Evolutionary conservation across 2,329 filamentous ascomycete genomes (phyloP), one percentile per base, ranked within the genome.

Genomic region (Diaporthe capsici): DNA sequence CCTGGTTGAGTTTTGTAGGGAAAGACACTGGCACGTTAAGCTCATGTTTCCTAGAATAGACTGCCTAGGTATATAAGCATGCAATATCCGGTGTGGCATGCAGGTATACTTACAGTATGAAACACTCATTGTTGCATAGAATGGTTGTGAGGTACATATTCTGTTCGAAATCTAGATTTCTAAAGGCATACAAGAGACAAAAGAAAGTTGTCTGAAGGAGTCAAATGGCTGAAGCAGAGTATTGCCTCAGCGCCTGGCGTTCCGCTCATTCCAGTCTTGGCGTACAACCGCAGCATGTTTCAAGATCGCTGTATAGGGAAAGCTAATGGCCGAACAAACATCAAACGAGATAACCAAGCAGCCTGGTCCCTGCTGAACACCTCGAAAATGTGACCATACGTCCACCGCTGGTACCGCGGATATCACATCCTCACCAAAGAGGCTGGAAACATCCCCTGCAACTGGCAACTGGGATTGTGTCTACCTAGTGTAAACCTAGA

Each of bases 171-270:
- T 25, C 0, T 44, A 42, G 58, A 25, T 17, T 42, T 44, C 37
- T 9, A 17, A 44, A 44, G 13, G 37, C 60, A 63, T 63, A 7
- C 60, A 44, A 7, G 1, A 42, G 39, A 20, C 12, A 28, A 22
- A 44, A 31, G 60, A 63, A 7, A 63, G 60, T 63, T 63, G 60
- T 63, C 37, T 44, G 60, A 63, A 63, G 60, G 37, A 44, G 58
- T 63, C 37, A 44, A 20, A 63, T 13, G 28, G n/a, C 37, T 42
- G 13, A 44, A 8, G 60, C 39, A 44, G n/a, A n/a, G 9, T 44
- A n/a, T 12, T 17, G n/a, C 58, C n/a, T 61, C 37, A 42, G 58
- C 37, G 22, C 28, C 37, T 44, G 15, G 37, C 37, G 20, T 44
- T 4, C 13, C 39, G 9, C 37, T 42, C 13, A 25, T 28, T n/a